phyloP scores from a whole-genome alignment of 2,329 filamentous ascomycete species.

The Aspergillus luchuensis region DNA sequence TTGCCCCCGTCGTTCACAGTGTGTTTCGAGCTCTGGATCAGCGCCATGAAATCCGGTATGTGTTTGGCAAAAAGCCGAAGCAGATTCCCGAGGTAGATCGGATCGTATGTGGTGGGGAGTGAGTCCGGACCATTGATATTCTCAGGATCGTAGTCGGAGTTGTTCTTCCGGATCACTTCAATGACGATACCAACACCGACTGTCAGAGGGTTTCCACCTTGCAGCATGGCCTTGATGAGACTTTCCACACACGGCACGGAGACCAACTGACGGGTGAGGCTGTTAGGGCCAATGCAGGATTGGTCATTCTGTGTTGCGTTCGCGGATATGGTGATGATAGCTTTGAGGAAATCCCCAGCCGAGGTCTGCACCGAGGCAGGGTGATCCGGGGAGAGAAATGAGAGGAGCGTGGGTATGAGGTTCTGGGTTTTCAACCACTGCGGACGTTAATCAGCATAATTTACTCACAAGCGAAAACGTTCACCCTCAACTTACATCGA shows the following conservation, averaged over 20 bases:
- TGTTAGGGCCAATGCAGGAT: slow-evolving; percentile 97
- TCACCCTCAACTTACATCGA: slow-evolving; percentile 67
- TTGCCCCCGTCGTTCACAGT: slow-evolving; percentile 59
- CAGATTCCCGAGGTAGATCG: slow-evolving; percentile 91
- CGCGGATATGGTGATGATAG: slow-evolving; percentile 97
- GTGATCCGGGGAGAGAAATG: slow-evolving; percentile 81
- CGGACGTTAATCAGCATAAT: slow-evolving; percentile 7
- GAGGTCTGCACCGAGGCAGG: slow-evolving; percentile 92
- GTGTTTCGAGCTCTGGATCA: slow-evolving; percentile 75
- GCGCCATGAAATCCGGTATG: slow-evolving; percentile 89
- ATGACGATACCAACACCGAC: slow-evolving; percentile 97
- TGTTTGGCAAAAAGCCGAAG: slow-evolving; percentile 86
- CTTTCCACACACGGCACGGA: slow-evolving; percentile 80
- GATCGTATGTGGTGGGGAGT: slow-evolving; percentile 80
- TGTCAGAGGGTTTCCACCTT: slow-evolving; percentile 88
- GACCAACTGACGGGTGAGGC: slow-evolving; percentile 90
- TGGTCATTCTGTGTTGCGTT: slow-evolving; percentile 98
- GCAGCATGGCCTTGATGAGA: slow-evolving; percentile 88
- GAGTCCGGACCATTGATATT: slow-evolving; percentile 78
- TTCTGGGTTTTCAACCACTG: slow-evolving; percentile 91
- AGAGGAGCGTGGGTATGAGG: slow-evolving; percentile 81
- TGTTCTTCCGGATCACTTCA: slow-evolving; percentile 98
- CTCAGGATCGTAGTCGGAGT: slow-evolving; percentile 97
- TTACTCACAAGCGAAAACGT: not conserved
- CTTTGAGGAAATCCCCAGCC: slow-evolving; percentile 95